Evolutionary conservation across 805 yeast species (phyloP), one percentile per base, ranked within the genome.

Genomic region (Candida sanyiensis): DNA sequence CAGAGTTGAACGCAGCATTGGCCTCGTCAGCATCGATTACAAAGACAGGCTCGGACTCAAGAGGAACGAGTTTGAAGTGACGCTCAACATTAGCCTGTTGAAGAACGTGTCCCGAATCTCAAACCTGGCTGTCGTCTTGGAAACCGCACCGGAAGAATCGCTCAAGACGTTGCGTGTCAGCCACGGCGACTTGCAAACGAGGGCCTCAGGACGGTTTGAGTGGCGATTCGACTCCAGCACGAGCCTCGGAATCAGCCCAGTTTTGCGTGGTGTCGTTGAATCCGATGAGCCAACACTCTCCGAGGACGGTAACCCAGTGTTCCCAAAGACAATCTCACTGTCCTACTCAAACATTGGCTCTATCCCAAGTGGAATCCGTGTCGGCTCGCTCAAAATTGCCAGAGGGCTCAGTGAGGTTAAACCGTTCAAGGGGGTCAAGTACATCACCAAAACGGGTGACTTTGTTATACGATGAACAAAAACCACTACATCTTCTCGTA

Each of bases 361-460:
- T 7, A 67, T 85, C 2, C 84, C 93, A 1, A 83, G 94, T 57
- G 88, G 90, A 1, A 62, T 83, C 29, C 76, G 74, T 49, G 82
- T 88, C 3, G 80, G 75, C 10, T 68, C 80, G 21, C 61, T 88
- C 44, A 73, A 75, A 50, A 71, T 86, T 13, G 50, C 67, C 7
- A 68, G 75, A 46, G 88, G 90, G 0, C 50, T 77, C 40, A 73
- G 73, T 6, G 77, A 75, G 3, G 80, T 76, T 9, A 81, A 79
- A 52, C 95, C 96, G 0, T 89, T 77, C 66, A 89, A 88, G 57
- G 97, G 97, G 1, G 96, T 89, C 16, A 83, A 88, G 54, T 89
- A 89, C 55, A 63, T 73, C 9, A 78, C 95, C 6, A 62, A 63
- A 39, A 70, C 83, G 0, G 83, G 81, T 1, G 79, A 80, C 39